Percentiles rank a stretch among this genome's conserved stretches.
phyloP scores from a whole-genome alignment of 768 basidiomycete species.

The Pisolithus microcarpus region DNA sequence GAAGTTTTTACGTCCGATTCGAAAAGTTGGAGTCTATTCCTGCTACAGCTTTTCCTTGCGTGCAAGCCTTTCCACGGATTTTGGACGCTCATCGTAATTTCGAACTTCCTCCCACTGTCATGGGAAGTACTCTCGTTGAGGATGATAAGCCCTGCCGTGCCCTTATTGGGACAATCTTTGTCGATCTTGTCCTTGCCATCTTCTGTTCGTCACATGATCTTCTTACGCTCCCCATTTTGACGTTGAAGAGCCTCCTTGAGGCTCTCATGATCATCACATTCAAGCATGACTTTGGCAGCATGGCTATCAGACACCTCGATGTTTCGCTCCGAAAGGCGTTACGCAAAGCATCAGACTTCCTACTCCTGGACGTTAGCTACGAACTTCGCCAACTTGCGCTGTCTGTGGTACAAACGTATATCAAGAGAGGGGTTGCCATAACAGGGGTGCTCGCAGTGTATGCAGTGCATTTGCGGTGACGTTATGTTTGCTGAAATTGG shows the following conservation, averaged over 20 bases:
- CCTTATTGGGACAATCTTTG: constrained; percentile 56
- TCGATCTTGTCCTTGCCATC: constrained; percentile 51
- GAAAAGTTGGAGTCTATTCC: constrained; percentile 39
- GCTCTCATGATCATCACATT: constrained; percentile 56
- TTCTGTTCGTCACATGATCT: constrained; percentile 43
- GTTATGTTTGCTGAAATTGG: neutral
- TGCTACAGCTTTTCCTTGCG: constrained; percentile 42
- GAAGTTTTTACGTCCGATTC: constrained; percentile 49
- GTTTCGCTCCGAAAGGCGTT: constrained; percentile 47
- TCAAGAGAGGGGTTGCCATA: constrained; percentile 48
- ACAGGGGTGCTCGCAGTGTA: constrained; percentile 10
- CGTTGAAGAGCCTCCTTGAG: constrained; percentile 57
- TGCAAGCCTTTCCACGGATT: constrained; percentile 49
- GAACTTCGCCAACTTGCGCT: constrained; percentile 63
- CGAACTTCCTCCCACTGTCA: constrained; percentile 41
- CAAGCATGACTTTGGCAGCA: constrained; percentile 66
- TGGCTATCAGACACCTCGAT: constrained; percentile 47
- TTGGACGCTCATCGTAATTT: constrained; percentile 53
- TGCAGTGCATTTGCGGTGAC: neutral
- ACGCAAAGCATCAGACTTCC: constrained; percentile 41
- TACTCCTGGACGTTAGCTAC: constrained; percentile 50
- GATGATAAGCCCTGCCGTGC: constrained; percentile 38
- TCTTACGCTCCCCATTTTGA: constrained; percentile 43
- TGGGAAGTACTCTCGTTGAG: constrained; percentile 29
- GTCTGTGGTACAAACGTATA: constrained; percentile 53